Evolutionary conservation across 2,329 filamentous ascomycete species (phyloP).

Genomic region (Fusarium torulosum): DNA sequence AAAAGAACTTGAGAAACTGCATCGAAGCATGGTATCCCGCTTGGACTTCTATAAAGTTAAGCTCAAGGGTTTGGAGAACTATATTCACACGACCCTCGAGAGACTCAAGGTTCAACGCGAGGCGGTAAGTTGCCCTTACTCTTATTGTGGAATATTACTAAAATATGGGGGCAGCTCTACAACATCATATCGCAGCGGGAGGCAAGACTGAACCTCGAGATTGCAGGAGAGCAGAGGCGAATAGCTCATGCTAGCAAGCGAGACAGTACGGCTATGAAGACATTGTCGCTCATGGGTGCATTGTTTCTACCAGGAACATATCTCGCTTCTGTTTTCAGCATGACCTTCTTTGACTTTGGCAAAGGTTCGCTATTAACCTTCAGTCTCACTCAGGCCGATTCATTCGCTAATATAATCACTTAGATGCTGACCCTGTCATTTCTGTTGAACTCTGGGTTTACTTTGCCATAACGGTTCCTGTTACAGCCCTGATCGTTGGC

Average conservation of each 20-base stretch:
- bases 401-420: slow-evolving; percentile 4
- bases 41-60: slow-evolving; percentile 72
- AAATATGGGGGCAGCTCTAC: slow-evolving; percentile 63
- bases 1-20: slow-evolving; percentile 58
- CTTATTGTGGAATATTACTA: slow-evolving; percentile 9
- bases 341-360: slow-evolving; percentile 75
- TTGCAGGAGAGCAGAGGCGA: slow-evolving; percentile 70
- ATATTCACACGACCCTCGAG: slow-evolving; percentile 72
- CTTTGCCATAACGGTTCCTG: slow-evolving; percentile 70
- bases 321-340: slow-evolving; percentile 73
- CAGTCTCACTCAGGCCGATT: neutral
- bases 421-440: slow-evolving; percentile 57
- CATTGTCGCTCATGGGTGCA: slow-evolving; percentile 71
- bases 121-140: slow-evolving; percentile 60
- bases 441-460: slow-evolving; percentile 71
- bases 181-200: slow-evolving; percentile 76
- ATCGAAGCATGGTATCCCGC: slow-evolving; percentile 65
- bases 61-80: slow-evolving; percentile 71
- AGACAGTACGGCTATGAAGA: slow-evolving; percentile 75
- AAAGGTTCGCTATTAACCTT: slow-evolving; percentile 51
- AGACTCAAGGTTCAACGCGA: slow-evolving; percentile 71
- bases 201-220: slow-evolving; percentile 72
- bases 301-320: slow-evolving; percentile 73
- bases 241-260: slow-evolving; percentile 71
- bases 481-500: slow-evolving; percentile 67